Evolutionary conservation across 495 filamentous ascomycete genomes (phyloP), one percentile per base, ranked within the genome.

Genomic region (Neurospora discreta): DNA sequence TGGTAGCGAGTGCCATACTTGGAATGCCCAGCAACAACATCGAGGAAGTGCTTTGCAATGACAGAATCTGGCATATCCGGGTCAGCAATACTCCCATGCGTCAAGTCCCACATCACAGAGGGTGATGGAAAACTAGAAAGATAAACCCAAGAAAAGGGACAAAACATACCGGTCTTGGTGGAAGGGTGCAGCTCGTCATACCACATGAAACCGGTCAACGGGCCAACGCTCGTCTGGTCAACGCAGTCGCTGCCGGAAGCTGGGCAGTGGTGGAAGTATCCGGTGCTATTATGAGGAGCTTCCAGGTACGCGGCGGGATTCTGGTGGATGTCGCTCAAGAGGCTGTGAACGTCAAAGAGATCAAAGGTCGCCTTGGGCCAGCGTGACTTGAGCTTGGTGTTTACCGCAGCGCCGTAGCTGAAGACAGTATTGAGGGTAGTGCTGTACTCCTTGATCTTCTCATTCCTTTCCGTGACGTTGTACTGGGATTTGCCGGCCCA

Each of bases 121-220:
- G 83, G 83, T 73, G 77, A 87, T 73, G 80, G 77, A 73, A 79
- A 85, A 39, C 78, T 77, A 42, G 86, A 84, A 67, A 78, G 15
- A 65, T 16, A 65, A 65, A 33, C 77, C 6, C 87, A 74, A 0
- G 84, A 80, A 30, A 30, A 83, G 80, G 20, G 89, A 1, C 9
- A 11, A 77, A 75, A 78, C 78, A 81, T 78, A 80, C 83, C 78
- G 9, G 87, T 84, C 80, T 87, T 84, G 77, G 87, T 81, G n/a
- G 85, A 87, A 18, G 90, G 89, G 80, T 93, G 91, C 76, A 93
- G 78, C 76, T 88, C 86, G 79, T 93, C 90, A 72, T 84, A 85
- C 83, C 83, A 87, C 71, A 84, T 52, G 71, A 79, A 84, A n/a
- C 84, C 80, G 43, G 77, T 77, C 42, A 77, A 73, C 39, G 80